Evolutionary conservation across 1,284 basidiomycete genomes (phyloP).

Genomic region (Takashimella koratensis): DNA sequence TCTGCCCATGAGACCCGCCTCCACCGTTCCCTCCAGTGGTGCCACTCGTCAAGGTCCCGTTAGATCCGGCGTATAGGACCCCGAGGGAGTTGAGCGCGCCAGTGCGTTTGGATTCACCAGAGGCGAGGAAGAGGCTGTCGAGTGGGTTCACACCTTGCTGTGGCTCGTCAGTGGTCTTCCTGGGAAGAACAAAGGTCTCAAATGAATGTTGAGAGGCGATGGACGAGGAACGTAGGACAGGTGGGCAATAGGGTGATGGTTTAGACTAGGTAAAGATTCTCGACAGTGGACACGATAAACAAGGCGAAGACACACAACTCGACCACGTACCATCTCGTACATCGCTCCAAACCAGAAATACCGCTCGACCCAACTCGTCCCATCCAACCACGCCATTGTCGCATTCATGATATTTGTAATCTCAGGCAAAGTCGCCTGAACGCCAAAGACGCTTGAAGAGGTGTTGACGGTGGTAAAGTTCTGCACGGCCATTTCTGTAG

Average conservation of each 20-base stretch:
- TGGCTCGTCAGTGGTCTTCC: not conserved
- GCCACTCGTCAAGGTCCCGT: too few species aligned
- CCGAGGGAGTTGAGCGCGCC: conserved; percentile 27
- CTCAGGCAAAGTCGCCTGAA: conserved; percentile 47
- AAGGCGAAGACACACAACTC: not conserved
- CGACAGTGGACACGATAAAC: too few species aligned
- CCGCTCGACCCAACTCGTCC: conserved; percentile 51
- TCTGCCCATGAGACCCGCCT: too few species aligned
- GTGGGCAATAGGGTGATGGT: too few species aligned
- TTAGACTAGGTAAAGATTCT: too few species aligned
- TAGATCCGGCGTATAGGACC: conserved; percentile 23
- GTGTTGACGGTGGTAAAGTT: conserved; percentile 44
- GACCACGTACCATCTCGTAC: conserved; percentile 35
- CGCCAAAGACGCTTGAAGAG: conserved; percentile 2
- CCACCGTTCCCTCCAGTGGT: too few species aligned
- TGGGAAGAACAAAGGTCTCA: too few species aligned
- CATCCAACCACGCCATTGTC: conserved; percentile 51
- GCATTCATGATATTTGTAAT: conserved; percentile 51
- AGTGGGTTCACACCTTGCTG: conserved; percentile 32
- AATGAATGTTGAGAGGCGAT: too few species aligned
- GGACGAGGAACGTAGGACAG: too few species aligned
- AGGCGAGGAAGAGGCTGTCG: conserved; percentile 19
- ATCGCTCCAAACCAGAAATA: conserved; percentile 56
- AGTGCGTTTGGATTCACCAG: conserved; percentile 12
- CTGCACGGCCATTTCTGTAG: conserved; percentile 32